Base-by-base conservation (phyloP, 331 rosid species). In the Acacia pycnantha region DNA sequence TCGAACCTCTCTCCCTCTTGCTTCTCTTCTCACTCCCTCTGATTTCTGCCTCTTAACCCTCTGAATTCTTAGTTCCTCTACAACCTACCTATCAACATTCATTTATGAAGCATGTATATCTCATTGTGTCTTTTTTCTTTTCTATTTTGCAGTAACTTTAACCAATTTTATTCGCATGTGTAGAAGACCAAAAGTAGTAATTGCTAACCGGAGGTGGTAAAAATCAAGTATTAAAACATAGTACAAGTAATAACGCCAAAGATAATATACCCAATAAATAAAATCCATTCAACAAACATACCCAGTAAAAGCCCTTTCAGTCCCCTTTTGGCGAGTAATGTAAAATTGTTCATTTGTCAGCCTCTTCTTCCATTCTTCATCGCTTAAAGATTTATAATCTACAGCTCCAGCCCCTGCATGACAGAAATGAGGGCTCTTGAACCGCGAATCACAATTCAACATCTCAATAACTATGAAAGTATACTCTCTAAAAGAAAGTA, bases 251-350 rank as follows among this genome's bases (percentile, higher is more conserved):
- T 53, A 41, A 29, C 31, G 24, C 43, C 50, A 40, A 37, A 37
- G 44, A 19, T 54, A 5, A 50, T 50, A 50, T 50, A 50, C 1
- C 16, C 19, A 48, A 21, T 48, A 48, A 19, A 65, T 61, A 69
- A 22, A 71, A 43, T 6, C 33, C 62, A 58, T 43, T 70, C 46
- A 61, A 43, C 56, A 82, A 8, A 78, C 83, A 76, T 90, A 94
- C 98, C 98, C 98, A 19, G 91, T 89, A 79, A 95, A 95, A 71
- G 98, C 98, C 86, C 98, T 93, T 80, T 95, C 98, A 11, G 98
- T 95, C 62, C 98, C 98, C 85, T 92, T 93, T 82, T 90, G 81
- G 69, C 98, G 97, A 79, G 98, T 89, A 81, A 95, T 24, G 77
- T 87, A 85, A 83, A 89, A 95, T 54, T 95, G 98, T 58, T 93